Percentiles rank a stretch among this genome's conserved stretches.
Evolutionary conservation across 192 early-diverging fungal genomes (phyloP).

Genomic region (Coemansia sp.): DNA sequence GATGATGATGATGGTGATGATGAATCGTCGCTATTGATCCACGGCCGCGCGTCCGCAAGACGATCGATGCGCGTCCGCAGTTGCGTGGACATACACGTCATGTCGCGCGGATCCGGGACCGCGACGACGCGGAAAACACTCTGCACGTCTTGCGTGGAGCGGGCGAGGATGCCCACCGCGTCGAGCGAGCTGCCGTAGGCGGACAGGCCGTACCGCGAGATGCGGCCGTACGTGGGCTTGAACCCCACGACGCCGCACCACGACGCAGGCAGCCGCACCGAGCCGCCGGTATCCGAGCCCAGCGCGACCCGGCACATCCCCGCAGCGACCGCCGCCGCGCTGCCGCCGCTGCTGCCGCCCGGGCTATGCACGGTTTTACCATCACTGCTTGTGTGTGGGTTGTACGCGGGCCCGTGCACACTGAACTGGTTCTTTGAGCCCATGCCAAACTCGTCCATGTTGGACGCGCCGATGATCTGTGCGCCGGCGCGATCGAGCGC

Average conservation of each 20-base stretch:
- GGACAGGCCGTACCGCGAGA: conserved; percentile 81
- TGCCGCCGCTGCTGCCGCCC: conserved; percentile 92
- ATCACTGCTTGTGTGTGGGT: conserved; percentile 6
- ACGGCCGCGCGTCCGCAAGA: conserved; percentile 3
- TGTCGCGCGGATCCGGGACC: conserved; percentile 31
- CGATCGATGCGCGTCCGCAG: conserved; percentile 41
- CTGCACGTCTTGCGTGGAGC: conserved; percentile 56
- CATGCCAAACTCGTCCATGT: conserved; percentile 99
- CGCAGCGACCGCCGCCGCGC: conserved; percentile 84
- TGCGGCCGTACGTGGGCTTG: conserved; percentile 87
- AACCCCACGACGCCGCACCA: conserved; percentile 93
- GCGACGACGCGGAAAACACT: conserved; percentile 6
- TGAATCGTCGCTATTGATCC: conserved; percentile 1
- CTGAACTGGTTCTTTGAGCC: conserved; percentile 55
- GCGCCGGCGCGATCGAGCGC: conserved; percentile 62
- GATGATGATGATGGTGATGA: no score
- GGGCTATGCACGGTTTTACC: conserved; percentile 20
- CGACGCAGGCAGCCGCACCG: conserved; percentile 88
- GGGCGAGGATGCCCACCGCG: conserved; percentile 78
- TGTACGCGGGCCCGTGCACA: conserved; percentile 34
- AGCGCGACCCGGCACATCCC: conserved; percentile 78
- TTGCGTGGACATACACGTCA: conserved; percentile 56
- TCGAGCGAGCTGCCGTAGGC: conserved; percentile 88
- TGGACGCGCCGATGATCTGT: conserved; percentile 73
- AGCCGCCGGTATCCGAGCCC: conserved; percentile 95